Percentiles rank a stretch among this genome's conserved stretches.
These are phyloP conservation scores for Dipteronia dyeriana DNA, from an alignment of 345 rosid genomes.

Conservation along the genomic window DNA sequence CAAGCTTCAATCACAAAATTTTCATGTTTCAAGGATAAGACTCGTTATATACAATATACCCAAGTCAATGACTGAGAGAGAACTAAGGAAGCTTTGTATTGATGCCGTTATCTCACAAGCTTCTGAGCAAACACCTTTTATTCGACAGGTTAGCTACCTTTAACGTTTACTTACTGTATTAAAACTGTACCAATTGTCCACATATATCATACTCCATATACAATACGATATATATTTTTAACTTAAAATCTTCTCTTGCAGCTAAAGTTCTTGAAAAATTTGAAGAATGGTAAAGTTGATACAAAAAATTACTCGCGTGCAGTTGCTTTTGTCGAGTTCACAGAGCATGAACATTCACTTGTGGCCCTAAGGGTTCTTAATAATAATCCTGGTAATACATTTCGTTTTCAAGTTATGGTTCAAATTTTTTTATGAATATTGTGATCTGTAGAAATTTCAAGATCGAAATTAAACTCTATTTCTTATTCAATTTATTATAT, in stretches of 20 bases:
- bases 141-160: conserved; percentile 65
- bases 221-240: neutral
- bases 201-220: neutral
- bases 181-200: neutral
- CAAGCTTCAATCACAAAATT: conserved; percentile 90
- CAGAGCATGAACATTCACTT: conserved; percentile 84
- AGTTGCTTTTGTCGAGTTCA: conserved; percentile 86
- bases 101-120: conserved; percentile 87
- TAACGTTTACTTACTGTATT: neutral
- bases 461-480: neutral
- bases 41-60: conserved; percentile 85
- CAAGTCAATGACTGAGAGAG: conserved; percentile 67
- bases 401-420: neutral
- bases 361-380: conserved; percentile 93
- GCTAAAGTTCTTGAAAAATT: conserved; percentile 72
- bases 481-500: neutral
- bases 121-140: conserved; percentile 79
- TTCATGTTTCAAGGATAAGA: conserved; percentile 84
- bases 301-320: conserved; percentile 75
- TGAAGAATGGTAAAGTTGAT: conserved; percentile 65
- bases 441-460: neutral
- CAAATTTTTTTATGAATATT: neutral
- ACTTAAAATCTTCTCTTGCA: conserved; percentile 29
- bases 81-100: conserved; percentile 63
- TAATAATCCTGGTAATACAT: conserved; percentile 75